Evolutionary conservation across 2,329 filamentous ascomycete genomes (phyloP).

Genomic region (Westerdykella aurantiaca): DNA sequence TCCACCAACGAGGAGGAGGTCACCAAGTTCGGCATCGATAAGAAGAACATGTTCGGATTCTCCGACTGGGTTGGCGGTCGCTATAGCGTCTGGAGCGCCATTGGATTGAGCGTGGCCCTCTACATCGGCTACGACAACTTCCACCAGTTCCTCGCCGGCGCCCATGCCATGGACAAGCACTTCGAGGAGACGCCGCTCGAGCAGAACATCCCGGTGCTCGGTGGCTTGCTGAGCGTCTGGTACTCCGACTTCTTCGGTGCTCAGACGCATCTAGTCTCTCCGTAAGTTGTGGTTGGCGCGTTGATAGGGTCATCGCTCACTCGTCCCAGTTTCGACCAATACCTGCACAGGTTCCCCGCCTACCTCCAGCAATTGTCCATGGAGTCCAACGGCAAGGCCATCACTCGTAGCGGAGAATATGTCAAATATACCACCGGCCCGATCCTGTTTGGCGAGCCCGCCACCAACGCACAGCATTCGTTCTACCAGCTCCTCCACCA

Average conservation of each 20-base stretch:
- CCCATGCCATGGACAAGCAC: slow-evolving; percentile 97
- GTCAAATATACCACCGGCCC: slow-evolving; percentile 97
- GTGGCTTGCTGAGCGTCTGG: slow-evolving; percentile 92
- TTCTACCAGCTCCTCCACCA: slow-evolving; percentile 99
- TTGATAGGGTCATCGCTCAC: slow-evolving; percentile 5
- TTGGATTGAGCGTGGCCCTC: slow-evolving; percentile 86
- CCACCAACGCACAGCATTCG: slow-evolving; percentile 98
- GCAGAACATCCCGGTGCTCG: slow-evolving; percentile 91
- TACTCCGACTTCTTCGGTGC: slow-evolving; percentile 99
- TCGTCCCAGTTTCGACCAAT: slow-evolving; percentile 77
- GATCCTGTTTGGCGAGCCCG: slow-evolving; percentile 95
- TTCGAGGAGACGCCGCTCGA: slow-evolving; percentile 86
- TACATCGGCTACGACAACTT: slow-evolving; percentile 99
- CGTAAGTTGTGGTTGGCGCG: slow-evolving; percentile 52
- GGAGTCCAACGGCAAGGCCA: slow-evolving; percentile 98
- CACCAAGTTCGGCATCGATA: slow-evolving; percentile 97
- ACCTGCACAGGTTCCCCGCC: slow-evolving; percentile 96
- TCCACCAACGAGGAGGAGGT: slow-evolving; percentile 95
- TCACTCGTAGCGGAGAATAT: slow-evolving; percentile 78
- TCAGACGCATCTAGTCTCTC: slow-evolving; percentile 94
- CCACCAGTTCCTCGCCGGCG: slow-evolving; percentile 88
- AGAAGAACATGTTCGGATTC: slow-evolving; percentile 99
- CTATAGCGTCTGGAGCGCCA: slow-evolving; percentile 98
- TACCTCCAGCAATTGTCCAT: slow-evolving; percentile 99
- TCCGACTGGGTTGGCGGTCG: slow-evolving; percentile 97